These are phyloP conservation scores for Neofusicoccum laricinum DNA, from an alignment of 2,329 filamentous ascomycete species.

Conservation along the genomic window DNA sequence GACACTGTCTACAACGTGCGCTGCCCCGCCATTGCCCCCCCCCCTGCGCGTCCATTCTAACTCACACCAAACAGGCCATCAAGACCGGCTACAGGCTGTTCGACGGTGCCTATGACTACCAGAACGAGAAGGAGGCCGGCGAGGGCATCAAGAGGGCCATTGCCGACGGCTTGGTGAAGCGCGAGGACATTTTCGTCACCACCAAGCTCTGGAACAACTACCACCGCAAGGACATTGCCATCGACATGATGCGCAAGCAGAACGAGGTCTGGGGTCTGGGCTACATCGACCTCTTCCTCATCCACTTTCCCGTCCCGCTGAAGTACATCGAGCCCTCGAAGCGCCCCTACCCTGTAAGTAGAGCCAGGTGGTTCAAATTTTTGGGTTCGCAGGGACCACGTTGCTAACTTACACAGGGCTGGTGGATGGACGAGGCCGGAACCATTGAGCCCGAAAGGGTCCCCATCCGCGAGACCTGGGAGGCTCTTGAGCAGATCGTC, in stretches of 20 bases:
- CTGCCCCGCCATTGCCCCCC: not conserved
- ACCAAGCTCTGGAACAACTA: slow-evolving; percentile 93
- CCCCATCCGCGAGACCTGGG: slow-evolving; percentile 77
- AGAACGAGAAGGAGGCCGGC: slow-evolving; percentile 76
- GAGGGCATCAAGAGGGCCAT: slow-evolving; percentile 76
- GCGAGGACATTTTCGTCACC: slow-evolving; percentile 85
- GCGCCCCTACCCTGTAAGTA: slow-evolving; percentile 23
- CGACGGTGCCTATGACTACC: slow-evolving; percentile 60
- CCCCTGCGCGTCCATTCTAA: not conserved
- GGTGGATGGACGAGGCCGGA: slow-evolving; percentile 60
- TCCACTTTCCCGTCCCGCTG: slow-evolving; percentile 85
- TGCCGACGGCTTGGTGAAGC: slow-evolving; percentile 75
- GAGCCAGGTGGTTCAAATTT: not conserved
- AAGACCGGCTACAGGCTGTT: slow-evolving; percentile 37
- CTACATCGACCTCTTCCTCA: slow-evolving; percentile 86
- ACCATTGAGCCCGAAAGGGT: slow-evolving; percentile 64
- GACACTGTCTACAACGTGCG: slow-evolving; percentile 71
- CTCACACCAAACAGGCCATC: slow-evolving; percentile 26
- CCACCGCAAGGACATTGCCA: slow-evolving; percentile 75
- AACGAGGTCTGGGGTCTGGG: slow-evolving; percentile 76
- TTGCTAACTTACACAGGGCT: slow-evolving; percentile 17
- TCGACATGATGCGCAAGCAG: slow-evolving; percentile 72
- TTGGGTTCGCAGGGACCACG: not conserved
- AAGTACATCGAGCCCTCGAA: slow-evolving; percentile 73
- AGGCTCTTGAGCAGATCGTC: slow-evolving; percentile 73